Percentiles rank a stretch among this genome's conserved stretches.
phyloP scores from a whole-genome alignment of 2,329 filamentous ascomycete genomes.

The Colletotrichum filicis region DNA sequence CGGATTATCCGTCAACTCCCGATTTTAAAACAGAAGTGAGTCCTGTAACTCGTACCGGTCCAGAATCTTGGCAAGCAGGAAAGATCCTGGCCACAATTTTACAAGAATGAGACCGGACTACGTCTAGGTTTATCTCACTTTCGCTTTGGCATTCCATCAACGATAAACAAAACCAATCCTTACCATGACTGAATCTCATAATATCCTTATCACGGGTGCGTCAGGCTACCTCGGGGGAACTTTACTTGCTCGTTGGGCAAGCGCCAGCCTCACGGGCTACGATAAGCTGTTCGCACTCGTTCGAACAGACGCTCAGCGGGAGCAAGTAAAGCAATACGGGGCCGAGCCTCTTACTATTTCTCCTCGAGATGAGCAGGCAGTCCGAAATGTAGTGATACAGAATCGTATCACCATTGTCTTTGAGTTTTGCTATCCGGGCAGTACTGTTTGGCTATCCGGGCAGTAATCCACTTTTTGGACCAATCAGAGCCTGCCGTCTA shows the following conservation, averaged over 20 bases:
- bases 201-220: slow-evolving; percentile 61
- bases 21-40: background rate
- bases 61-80: background rate
- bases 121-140: too few relatives aligned
- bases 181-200: slow-evolving; percentile 28
- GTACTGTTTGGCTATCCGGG: too few relatives aligned
- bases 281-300: slow-evolving; percentile 58
- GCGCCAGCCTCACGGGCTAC: slow-evolving; percentile 50
- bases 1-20: background rate
- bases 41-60: background rate
- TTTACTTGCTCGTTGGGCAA: slow-evolving; percentile 50
- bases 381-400: slow-evolving; percentile 50
- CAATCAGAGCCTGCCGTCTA: too few relatives aligned
- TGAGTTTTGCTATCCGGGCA: too few relatives aligned
- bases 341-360: slow-evolving; percentile 55
- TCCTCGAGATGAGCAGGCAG: slow-evolving; percentile 46
- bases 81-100: background rate
- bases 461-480: too few relatives aligned
- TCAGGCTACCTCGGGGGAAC: slow-evolving; percentile 65
- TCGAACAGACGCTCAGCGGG: slow-evolving; percentile 55
- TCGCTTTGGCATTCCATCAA: too few relatives aligned
- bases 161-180: background rate
- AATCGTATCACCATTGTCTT: slow-evolving; percentile 60
- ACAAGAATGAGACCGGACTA: too few relatives aligned
- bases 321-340: slow-evolving; percentile 54